Evolutionary conservation across 139 green algal genomes (phyloP).

Genomic region (Chlamydomonas sphaeroides): DNA sequence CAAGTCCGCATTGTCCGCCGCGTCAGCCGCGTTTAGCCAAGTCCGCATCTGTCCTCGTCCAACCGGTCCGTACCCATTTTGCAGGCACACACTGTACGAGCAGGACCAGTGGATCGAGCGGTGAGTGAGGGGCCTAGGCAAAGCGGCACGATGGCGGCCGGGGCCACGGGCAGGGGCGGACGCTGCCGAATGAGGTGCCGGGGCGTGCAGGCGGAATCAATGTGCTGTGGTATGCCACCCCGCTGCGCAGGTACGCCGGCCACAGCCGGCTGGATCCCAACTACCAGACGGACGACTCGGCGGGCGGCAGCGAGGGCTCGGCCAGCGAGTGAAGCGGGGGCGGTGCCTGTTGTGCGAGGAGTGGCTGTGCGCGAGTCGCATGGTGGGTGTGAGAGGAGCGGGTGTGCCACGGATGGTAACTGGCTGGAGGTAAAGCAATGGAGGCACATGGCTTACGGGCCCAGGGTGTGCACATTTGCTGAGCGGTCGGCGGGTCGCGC

Average conservation of each 20-base stretch:
- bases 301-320: not conserved
- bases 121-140: not conserved
- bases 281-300: constrained; percentile 39
- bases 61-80: no score
- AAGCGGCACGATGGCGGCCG: no score
- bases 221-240: not conserved
- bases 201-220: not conserved
- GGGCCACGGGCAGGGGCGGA: no score
- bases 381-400: no score
- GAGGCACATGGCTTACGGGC: no score
- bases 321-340: not conserved
- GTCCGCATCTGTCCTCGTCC: constrained; percentile 54
- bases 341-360: not conserved
- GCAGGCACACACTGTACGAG: constrained; percentile 80
- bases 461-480: no score
- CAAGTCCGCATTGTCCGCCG: not conserved
- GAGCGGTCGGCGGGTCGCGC: no score
- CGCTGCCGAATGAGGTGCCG: no score
- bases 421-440: no score
- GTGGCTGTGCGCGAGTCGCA: no score
- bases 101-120: constrained; percentile 80
- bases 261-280: constrained; percentile 51
- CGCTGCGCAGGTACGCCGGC: constrained; percentile 43
- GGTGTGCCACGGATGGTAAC: no score
- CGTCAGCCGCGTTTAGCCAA: constrained; percentile 59